Evolutionary conservation across 208 protist species (phyloP), one percentile per base, ranked within the genome.

Genomic region (Blastocrithidia nonstop): DNA sequence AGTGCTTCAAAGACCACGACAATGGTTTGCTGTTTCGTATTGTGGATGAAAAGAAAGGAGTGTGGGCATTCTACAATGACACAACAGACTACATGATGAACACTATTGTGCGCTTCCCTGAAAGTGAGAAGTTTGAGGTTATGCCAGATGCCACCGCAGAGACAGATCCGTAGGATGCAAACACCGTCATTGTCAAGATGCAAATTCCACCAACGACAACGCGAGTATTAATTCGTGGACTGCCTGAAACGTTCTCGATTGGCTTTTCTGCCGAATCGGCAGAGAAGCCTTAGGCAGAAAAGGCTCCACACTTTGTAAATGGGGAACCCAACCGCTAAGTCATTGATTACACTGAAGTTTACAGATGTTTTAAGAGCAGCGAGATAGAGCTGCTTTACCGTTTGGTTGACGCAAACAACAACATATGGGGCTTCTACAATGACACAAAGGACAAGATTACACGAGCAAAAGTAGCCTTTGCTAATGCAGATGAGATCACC

Each of bases 361-460:
- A 60, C 57, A 57, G 57, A n/a, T 71, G 62, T 61, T 80, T 81
- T 46, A 71, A 77, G 54, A 61, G 71, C 43, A 58, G 59, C 23
- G 71, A 66, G 19, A 70, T 81, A 17, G 77, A 61, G 7, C 54
- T 74, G 13, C 71, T 87, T 22, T 87, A 71, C 53, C 77, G 77
- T 33, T 56, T 87, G 29, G 61, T 79, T 6, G 61, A 82, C 56
- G 66, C 60, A 7, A 42, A 49, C 31, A 29, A 36, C 17, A 16
- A 38, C 7, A 32, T 43, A 15, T 84, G 75, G 75, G 69, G 46
- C 32, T 84, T 84, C 48, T 84, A 79, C 63, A 84, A 84, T 40
- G 75, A 84, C 56, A 83, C 80, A 1, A 50, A 50, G 17, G 56
- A 79, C 3, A 82, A 79, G 50, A 59, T 62, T 25, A 84, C 86